A percentile compares a stretch with the other conserved stretches of the same genome.
Evolutionary conservation across 345 rosid species (phyloP).

Genomic region (Pistacia vera): DNA sequence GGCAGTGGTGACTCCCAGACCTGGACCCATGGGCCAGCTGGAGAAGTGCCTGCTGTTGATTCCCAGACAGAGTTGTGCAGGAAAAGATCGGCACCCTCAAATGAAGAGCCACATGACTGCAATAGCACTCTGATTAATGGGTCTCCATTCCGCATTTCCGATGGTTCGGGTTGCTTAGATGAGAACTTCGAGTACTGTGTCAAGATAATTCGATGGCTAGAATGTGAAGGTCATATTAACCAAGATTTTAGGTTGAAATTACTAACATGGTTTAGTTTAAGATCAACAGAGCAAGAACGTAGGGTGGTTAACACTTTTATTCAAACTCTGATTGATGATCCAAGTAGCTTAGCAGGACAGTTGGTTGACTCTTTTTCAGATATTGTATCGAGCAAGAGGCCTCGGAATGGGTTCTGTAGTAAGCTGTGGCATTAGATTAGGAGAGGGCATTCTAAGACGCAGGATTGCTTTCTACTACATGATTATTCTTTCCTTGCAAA

Average conservation of each 20-base stretch:
- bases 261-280: constrained; percentile 93
- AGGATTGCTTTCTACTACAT: constrained; percentile 29
- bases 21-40: constrained; percentile 44
- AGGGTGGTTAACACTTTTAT: constrained; percentile 88
- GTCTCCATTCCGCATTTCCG: constrained; percentile 51
- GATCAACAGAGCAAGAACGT: constrained; percentile 82
- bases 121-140: constrained; percentile 79
- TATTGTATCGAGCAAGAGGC: constrained; percentile 72
- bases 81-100: constrained; percentile 53
- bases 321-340: constrained; percentile 85
- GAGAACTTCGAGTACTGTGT: constrained; percentile 86
- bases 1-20: constrained; percentile 61
- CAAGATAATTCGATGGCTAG: constrained; percentile 80
- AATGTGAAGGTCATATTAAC: constrained; percentile 74
- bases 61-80: constrained; percentile 61
- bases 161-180: constrained; percentile 59
- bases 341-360: constrained; percentile 88
- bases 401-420: constrained; percentile 61
- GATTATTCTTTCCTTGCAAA: constrained; percentile 31
- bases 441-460: constrained; percentile 24
- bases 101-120: constrained; percentile 77
- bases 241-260: constrained; percentile 83
- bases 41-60: constrained; percentile 65
- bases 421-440: constrained; percentile 57
- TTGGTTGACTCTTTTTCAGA: constrained; percentile 82